Base-by-base conservation (phyloP, 805 yeast genomes). In the Clavispora fructus region DNA sequence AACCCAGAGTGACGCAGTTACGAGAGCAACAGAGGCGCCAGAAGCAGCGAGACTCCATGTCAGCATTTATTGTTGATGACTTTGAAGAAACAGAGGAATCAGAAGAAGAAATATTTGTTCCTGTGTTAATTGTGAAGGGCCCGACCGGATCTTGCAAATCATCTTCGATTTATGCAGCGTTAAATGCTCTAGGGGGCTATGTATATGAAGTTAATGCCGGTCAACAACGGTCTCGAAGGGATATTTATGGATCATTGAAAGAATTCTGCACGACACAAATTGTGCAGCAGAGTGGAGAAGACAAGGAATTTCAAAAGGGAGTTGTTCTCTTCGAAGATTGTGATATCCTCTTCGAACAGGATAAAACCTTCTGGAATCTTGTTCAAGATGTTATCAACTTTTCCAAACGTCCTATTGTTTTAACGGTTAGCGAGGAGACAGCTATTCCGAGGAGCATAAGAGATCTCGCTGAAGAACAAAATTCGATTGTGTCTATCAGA, bases 181-280 rank as follows among this genome's bases (percentile, higher is more conserved):
- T 85, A 59, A 68, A 77, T 9, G 81, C 79, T 39, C 52, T 83
- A 9, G 69, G 72, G 16, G 91, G 91, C 0, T 86, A 82, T 54
- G 85, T 91, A 3, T 84, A 86, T 60, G 98, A 92, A 60, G 72
- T 91, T 27, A 88, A 87, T 61, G 71, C 90, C 0, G 79, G 89
- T n/a, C 83, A 80, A 54, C 69, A 79, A 29, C 71, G 98, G 58
- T 78, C 89, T 1, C 79, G 84, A 41, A 85, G 80, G 59, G 92
- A 87, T 50, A 74, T 92, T 12, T 67, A 73, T 43, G 77, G 80
- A 25, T 78, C 71, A 27, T 69, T 92, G 33, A 82, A 77, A 41
- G 97, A 95, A 57, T 77, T 90, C 44, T 82, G 92, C 46, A 91
- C 96, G 4, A 85, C 95, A 0, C 89, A 88, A 49, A 68, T 85